These are phyloP conservation scores for Nakaseomyces kungkrabaensis DNA, from an alignment of 1,139 yeast species.

Conservation along the genomic window DNA sequence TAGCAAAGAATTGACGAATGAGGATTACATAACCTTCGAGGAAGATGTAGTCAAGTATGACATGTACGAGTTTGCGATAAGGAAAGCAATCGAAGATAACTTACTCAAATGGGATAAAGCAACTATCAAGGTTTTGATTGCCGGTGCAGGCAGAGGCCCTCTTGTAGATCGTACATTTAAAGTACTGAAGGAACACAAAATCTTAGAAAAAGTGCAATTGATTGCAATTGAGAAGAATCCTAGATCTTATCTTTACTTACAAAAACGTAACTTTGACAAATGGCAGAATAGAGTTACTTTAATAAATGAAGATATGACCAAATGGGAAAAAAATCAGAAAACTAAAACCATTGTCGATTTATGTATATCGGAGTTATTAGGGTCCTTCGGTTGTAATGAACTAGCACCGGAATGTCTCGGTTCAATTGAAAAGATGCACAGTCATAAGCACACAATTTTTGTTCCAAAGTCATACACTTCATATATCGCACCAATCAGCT, in stretches of 20 bases:
- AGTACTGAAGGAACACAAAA: slow-evolving; percentile 32
- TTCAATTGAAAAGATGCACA: slow-evolving; percentile 28
- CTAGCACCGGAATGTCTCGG: slow-evolving; percentile 67
- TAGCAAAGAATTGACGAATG: slow-evolving; percentile 42
- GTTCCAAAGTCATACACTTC: slow-evolving; percentile 61
- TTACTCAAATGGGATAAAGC: slow-evolving; percentile 9
- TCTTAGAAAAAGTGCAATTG: slow-evolving; percentile 29
- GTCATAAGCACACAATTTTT: slow-evolving; percentile 30
- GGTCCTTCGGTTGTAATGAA: slow-evolving; percentile 90
- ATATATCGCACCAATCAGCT: slow-evolving; percentile 54
- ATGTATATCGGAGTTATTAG: slow-evolving; percentile 71
- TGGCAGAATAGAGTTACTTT: slow-evolving; percentile 45
- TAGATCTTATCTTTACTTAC: slow-evolving; percentile 44
- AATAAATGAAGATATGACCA: slow-evolving; percentile 47
- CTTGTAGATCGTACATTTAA: slow-evolving; percentile 45
- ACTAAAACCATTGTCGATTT: slow-evolving; percentile 34
- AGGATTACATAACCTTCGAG: slow-evolving; percentile 61
- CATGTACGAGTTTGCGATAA: slow-evolving; percentile 57
- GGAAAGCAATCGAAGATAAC: slow-evolving; percentile 42
- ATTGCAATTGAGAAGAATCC: slow-evolving; percentile 66
- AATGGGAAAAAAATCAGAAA: slow-evolving; percentile 28
- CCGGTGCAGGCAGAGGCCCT: slow-evolving; percentile 88
- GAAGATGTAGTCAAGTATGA: slow-evolving; percentile 57
- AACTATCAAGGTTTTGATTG: slow-evolving; percentile 40
- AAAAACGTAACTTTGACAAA: slow-evolving; percentile 32